Conservation (phyloP, 108 stramenopile species). For the Cylindrotheca closterium region DNA sequence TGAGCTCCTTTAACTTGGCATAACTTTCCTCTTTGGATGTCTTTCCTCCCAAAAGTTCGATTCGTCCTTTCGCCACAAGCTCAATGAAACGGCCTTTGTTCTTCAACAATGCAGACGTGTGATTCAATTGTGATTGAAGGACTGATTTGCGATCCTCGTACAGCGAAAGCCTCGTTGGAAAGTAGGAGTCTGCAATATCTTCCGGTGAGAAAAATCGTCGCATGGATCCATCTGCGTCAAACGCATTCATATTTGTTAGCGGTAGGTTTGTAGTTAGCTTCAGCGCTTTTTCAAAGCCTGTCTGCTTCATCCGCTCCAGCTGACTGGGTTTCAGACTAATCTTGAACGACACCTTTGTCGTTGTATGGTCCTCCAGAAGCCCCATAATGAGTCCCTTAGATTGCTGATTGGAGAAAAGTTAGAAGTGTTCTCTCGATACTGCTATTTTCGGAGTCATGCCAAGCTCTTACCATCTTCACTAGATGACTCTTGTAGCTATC, state of each 20-base stretch:
- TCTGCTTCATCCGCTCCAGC: conserved; percentile 44
- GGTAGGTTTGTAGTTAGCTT: conserved; percentile 57
- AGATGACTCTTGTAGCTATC: conserved; percentile 77
- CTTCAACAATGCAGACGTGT: conserved; percentile 47
- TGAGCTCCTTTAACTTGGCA: conserved; percentile 50
- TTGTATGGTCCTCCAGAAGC: conserved; percentile 87
- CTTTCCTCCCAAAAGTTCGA: conserved; percentile 66
- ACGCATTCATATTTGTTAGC: conserved; percentile 92
- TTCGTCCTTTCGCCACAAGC: conserved; percentile 58
- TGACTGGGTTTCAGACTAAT: conserved; percentile 56
- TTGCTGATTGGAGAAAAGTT: conserved; percentile 2
- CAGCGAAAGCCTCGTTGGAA: conserved; percentile 67
- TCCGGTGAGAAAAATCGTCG: conserved; percentile 60
- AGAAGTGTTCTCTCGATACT: not conserved
- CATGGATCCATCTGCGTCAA: conserved; percentile 61
- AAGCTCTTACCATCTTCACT: conserved; percentile 52
- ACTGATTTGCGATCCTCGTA: conserved; percentile 79
- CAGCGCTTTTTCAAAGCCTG: conserved; percentile 62
- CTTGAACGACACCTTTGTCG: conserved; percentile 72
- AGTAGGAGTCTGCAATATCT: conserved; percentile 77
- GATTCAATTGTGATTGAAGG: conserved; percentile 64
- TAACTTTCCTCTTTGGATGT: conserved; percentile 74
- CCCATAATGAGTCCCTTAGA: conserved; percentile 50
- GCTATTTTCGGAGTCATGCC: too few relatives aligned
- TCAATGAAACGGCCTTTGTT: conserved; percentile 86